Percentiles rank a stretch among this genome's conserved stretches.
These are phyloP conservation scores for Mortierella alpina DNA, from an alignment of 192 early-diverging fungal species.

Conservation along the genomic window DNA sequence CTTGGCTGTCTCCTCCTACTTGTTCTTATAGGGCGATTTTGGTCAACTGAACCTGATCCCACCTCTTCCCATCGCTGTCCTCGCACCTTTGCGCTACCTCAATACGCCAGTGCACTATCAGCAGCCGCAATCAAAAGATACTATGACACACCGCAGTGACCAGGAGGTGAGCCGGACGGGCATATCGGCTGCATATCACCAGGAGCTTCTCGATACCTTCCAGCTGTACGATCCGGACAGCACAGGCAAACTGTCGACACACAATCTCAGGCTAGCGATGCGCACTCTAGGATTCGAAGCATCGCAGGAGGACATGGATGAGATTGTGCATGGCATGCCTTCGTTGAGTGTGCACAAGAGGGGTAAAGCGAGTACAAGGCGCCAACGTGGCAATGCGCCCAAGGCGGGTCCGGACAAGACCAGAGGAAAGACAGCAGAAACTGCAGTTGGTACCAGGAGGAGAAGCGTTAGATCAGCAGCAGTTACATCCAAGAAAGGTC, in stretches of 20 bases:
- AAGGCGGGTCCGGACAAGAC: not conserved
- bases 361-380: not conserved
- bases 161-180: not conserved
- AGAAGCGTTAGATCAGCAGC: slow-evolving; percentile 15
- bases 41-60: too few species aligned
- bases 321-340: slow-evolving; percentile 31
- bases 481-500: not conserved
- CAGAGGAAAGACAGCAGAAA: not conserved
- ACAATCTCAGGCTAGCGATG: slow-evolving; percentile 35
- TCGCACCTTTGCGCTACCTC: too few species aligned
- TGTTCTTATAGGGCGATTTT: too few species aligned
- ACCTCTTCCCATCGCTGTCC: too few species aligned
- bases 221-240: slow-evolving; percentile 25
- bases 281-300: slow-evolving; percentile 49
- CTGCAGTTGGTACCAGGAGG: not conserved
- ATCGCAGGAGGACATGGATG: slow-evolving; percentile 14
- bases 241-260: slow-evolving; percentile 12
- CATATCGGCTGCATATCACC: slow-evolving; percentile 15
- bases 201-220: slow-evolving; percentile 34
- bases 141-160: too few species aligned
- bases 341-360: slow-evolving; percentile 20
- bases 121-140: too few species aligned
- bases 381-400: not conserved
- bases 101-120: too few species aligned
- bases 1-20: too few species aligned